These are phyloP conservation scores for Yamadazyma nakazawae DNA, from an alignment of 805 yeast genomes.

Conservation along the genomic window DNA sequence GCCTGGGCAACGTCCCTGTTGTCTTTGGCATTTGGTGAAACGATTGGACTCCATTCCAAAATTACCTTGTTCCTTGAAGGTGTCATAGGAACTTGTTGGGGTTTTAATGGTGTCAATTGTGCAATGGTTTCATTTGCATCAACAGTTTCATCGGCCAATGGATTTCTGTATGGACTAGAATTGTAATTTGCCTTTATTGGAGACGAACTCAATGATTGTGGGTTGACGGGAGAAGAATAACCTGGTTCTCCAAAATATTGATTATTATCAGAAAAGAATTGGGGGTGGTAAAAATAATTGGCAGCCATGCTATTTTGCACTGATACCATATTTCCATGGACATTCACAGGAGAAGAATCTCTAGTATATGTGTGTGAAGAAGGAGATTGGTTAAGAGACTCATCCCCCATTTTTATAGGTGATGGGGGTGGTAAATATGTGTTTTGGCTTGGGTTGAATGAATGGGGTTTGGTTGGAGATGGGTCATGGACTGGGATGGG, in stretches of 20 bases:
- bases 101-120: slow-evolving; percentile 39
- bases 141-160: slow-evolving; percentile 25
- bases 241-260: slow-evolving; percentile 5
- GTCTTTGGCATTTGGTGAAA: slow-evolving; percentile 33
- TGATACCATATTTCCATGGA: neutral
- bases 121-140: slow-evolving; percentile 41
- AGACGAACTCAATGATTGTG: slow-evolving; percentile 27
- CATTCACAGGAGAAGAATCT: slow-evolving; percentile 29
- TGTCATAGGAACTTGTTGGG: slow-evolving; percentile 27
- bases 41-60: slow-evolving; percentile 45
- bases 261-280: slow-evolving; percentile 35
- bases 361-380: slow-evolving; percentile 32
- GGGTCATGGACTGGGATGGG: slow-evolving; percentile 43
- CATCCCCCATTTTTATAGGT: slow-evolving; percentile 29
- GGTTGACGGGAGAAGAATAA: slow-evolving; percentile 24
- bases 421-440: slow-evolving; percentile 36
- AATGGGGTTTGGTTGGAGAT: slow-evolving; percentile 9
- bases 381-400: slow-evolving; percentile 27
- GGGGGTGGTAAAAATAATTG: slow-evolving; percentile 34
- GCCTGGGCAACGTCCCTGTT: slow-evolving; percentile 24
- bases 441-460: slow-evolving; percentile 7
- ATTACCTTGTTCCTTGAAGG: slow-evolving; percentile 30
- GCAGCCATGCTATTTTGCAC: slow-evolving; percentile 23
- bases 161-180: slow-evolving; percentile 17
- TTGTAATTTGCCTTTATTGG: slow-evolving; percentile 22